Evolutionary conservation across 257 asterid genomes (phyloP), one percentile per base, ranked within the genome.

Genomic region (Cordia subcordata): DNA sequence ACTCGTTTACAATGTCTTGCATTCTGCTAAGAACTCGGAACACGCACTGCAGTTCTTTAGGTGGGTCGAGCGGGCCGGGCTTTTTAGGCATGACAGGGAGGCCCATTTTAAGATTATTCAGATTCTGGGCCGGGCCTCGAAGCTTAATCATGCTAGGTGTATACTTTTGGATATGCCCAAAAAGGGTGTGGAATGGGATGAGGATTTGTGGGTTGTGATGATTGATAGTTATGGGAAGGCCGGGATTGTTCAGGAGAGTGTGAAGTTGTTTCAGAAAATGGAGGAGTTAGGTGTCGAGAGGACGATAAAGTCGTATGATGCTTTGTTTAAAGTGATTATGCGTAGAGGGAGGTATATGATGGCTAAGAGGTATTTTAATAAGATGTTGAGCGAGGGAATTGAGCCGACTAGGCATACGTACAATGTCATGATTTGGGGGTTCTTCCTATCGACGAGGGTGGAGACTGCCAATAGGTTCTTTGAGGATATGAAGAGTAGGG

Each of bases 11-110:
- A 88, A 88, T 62, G 99, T 92, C 49, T 52, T 92, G 39, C 95
- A 88, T 53, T 42, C 78, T 54, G 63, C 99, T 10, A 84, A 55
- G 68, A 81, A 68, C 63, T 37, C 96, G 56, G 96, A 84, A 45
- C 95, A 86, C 61, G 97, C 97, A n/a, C 92, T 93, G 64, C 94
- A 89, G 77, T 88, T 93, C 81, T 88, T 88, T 15, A 84, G 99
- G 49, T 93, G 99, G 99, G 94, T 89, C 13, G 96, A 86, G 64
- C 70, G 95, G 66, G 69, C 97, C 1, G 86, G 82, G 15, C 82
- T 89, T 21, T 74, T 84, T 54, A 63, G 69, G 62, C 96, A 84
- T 53, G 70, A 72, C 22, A 75, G 76, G 53, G 96, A 86, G 67
- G 81, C 91, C 42, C 96, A 86, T 71, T 68, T 66, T 45, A 86